A percentile compares a stretch with the other conserved stretches of the same genome.
These are phyloP conservation scores for Dioscorea cayenensis DNA, from an alignment of 116 monocot genomes.

Conservation along the genomic window DNA sequence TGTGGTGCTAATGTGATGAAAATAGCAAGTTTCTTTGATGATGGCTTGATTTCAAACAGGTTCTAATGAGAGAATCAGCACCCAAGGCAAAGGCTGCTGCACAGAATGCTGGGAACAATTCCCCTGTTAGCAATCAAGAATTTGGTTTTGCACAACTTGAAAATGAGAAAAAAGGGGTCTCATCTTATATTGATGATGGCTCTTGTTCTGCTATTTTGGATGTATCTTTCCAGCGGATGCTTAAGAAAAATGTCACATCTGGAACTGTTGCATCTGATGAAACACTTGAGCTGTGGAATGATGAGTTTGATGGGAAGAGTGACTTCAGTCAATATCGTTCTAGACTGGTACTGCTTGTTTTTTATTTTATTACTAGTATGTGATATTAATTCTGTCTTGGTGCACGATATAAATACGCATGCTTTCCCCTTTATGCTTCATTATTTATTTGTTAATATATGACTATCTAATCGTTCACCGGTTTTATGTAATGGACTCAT, in stretches of 20 bases:
- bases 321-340: conserved; percentile 92
- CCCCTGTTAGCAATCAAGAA: conserved; percentile 17
- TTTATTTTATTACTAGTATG: not conserved
- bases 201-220: conserved; percentile 66
- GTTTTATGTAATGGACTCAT: too few relatives aligned
- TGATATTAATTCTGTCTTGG: not conserved
- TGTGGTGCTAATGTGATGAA: not conserved
- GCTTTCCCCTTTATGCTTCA: too few relatives aligned
- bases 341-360: conserved; percentile 60
- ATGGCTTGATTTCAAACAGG: conserved; percentile 24
- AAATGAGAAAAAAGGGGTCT: conserved; percentile 50
- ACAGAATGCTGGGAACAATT: conserved; percentile 24
- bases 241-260: conserved; percentile 51
- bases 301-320: conserved; percentile 76
- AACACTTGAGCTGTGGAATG: conserved; percentile 77
- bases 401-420: not conserved
- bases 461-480: too few relatives aligned
- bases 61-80: conserved; percentile 49
- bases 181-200: conserved; percentile 54
- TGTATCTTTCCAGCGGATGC: conserved; percentile 76
- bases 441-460: too few relatives aligned
- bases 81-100: conserved; percentile 43
- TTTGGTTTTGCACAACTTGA: conserved; percentile 21
- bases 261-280: conserved; percentile 16
- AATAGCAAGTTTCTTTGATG: not conserved